Evolutionary conservation across 208 protist species (phyloP), one percentile per base, ranked within the genome.

Genomic region (Wallacemonas sp.): DNA sequence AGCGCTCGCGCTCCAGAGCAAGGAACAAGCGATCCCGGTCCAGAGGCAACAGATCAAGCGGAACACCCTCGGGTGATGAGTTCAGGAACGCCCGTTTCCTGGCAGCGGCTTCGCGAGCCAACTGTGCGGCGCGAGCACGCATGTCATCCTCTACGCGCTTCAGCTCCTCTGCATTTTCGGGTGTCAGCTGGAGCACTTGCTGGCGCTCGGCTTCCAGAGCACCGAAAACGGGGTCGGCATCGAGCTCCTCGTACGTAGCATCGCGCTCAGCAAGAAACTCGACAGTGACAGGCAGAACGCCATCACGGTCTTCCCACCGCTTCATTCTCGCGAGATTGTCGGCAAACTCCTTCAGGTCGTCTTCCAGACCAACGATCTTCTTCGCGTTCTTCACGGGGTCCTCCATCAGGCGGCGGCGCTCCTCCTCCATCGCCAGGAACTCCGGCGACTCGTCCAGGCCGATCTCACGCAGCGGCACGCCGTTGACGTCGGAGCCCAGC

Each of bases 161-260:
- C 2, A 56, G 60, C 32, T 46, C 32, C 8, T 55, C 47, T 8
- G 43, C 33, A 0, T 56, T 33, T 34, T 60, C 71, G 36, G 33
- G 38, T 49, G 64, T 64, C n/a, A n/a, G n/a, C n/a, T n/a, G n/a
- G 55, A 72, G 67, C 9, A 88, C 62, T 43, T 41, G 46, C 24
- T 76, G 75, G 43, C 78, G 64, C 74, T 88, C 46, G 36, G 81
- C 68, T 26, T 78, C 74, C 46, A 93, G 72, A 17, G 49, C 52
- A 19, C 66, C 60, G 44, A 93, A 93, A 39, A 76, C 78, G 24
- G 57, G 46, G 61, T 93, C 84, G 43, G 73, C 68, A 65, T 90
- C 75, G 38, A 76, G 57, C n/a, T 55, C 19, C 6, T 72, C 23
- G 11, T 64, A 47, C 0, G 67, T 62, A 36, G 56, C 36, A 26